Evolutionary conservation across 108 stramenopile species (phyloP), one percentile per base, ranked within the genome.

Genomic region (Cyclotella cryptica): DNA sequence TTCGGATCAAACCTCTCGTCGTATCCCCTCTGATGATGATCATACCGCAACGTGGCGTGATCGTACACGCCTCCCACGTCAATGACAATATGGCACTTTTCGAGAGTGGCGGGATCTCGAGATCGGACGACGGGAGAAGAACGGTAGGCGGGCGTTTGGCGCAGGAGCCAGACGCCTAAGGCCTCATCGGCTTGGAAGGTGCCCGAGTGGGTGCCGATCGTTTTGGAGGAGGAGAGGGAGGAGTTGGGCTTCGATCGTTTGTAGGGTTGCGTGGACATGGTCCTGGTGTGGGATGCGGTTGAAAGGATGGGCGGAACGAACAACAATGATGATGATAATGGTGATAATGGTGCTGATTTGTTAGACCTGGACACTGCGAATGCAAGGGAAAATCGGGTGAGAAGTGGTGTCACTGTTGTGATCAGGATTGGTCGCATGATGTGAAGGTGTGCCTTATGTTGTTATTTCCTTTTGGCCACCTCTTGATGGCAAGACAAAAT

Each of bases 121-220:
- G 94, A 90, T 18, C 99, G 95, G 9, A 98, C 85, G 24, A 99
- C 88, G 19, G 82, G 81, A 19, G 96, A 85, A 53, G 94, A 81
- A 24, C 92, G 86, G 75, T 92, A 96, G 46, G 76, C 66, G 43
- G 90, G 85, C n/a, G 80, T 68, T 62, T 92, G 91, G 60, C 92
- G 96, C 24, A 96, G 78, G 62, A 96, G 84, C 88, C 89, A 96
- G 8, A 93, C 91, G 27, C 96, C 98, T 74, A 99, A 88, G 43
- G 97, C 98, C 75, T 99, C 98, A 64, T 99, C 98, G 69, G 97
- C 97, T 76, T 99, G 98, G 81, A 98, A 97, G 70, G 90, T 87
- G 0, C 97, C 96, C 17, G 92, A 92, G 73, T 98, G 97, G 2
- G 96, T 96, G 18, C 95, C 97, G 72, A 96, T 96, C 29, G 80